These are phyloP conservation scores for Umbelopsis vinacea DNA, from an alignment of 192 early-diverging fungal genomes.

Conservation along the genomic window DNA sequence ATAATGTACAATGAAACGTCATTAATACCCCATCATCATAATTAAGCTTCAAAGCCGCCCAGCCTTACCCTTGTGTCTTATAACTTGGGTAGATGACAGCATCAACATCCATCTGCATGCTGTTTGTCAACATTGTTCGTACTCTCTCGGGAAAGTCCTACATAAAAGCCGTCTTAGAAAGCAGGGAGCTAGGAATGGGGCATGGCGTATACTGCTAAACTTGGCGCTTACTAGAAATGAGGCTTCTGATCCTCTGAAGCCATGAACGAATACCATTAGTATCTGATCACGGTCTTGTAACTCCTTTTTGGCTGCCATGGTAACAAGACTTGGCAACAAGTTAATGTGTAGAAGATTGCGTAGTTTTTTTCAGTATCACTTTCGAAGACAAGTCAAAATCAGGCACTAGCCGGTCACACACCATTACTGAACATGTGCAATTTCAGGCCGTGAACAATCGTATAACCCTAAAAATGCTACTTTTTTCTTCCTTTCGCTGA, in stretches of 20 bases:
- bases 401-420: no score
- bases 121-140: conserved; percentile 48
- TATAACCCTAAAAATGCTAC: no score
- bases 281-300: conserved; percentile 39
- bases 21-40: no score
- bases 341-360: no score
- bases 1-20: not conserved
- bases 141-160: conserved; percentile 60
- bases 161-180: not conserved
- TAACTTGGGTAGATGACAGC: conserved; percentile 60
- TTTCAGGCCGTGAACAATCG: no score
- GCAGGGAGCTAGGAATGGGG: not conserved
- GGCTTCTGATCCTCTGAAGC: conserved; percentile 58
- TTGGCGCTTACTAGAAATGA: conserved; percentile 45
- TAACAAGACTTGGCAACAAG: no score
- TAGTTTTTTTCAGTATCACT: no score
- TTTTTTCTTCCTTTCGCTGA: no score
- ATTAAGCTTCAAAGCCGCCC: no score
- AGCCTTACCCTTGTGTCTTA: conserved; percentile 54
- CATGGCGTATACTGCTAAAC: not conserved
- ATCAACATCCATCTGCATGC: conserved; percentile 46
- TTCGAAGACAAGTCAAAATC: no score
- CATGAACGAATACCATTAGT: conserved; percentile 61
- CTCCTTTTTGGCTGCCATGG: not conserved
- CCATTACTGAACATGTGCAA: no score